phyloP scores from a whole-genome alignment of 805 yeast genomes.

The Monosporozyma servazzii region DNA sequence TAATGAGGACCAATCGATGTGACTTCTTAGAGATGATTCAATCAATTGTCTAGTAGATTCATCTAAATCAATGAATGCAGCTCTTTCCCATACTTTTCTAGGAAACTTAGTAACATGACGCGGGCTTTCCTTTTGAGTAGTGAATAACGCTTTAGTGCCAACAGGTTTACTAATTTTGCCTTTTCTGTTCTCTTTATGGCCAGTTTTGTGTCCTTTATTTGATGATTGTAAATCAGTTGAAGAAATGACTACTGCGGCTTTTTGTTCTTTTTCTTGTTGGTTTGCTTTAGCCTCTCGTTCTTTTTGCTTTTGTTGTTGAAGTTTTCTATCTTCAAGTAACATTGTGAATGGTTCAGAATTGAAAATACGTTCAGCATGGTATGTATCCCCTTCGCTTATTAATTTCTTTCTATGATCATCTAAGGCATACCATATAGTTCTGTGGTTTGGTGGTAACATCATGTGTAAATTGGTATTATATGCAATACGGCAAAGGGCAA shows the following conservation, averaged over 20 bases:
- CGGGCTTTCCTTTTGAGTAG: constrained; percentile 4
- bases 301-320: constrained; percentile 35
- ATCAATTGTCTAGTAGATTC: constrained; percentile 53
- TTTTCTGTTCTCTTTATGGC: neutral
- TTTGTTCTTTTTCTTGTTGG: constrained; percentile 42
- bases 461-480: constrained; percentile 75
- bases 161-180: neutral
- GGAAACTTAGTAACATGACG: constrained; percentile 26
- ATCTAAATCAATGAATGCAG: constrained; percentile 60
- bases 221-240: constrained; percentile 1
- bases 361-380: constrained; percentile 44
- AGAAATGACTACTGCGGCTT: constrained; percentile 39
- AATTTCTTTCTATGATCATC: constrained; percentile 50
- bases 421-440: constrained; percentile 65
- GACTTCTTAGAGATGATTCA: constrained; percentile 50
- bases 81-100: constrained; percentile 58
- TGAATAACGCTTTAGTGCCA: neutral
- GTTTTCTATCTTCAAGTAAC: constrained; percentile 46
- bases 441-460: constrained; percentile 79
- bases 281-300: constrained; percentile 39
- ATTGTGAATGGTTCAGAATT: constrained; percentile 71
- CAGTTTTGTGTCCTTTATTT: neutral
- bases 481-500: constrained; percentile 70
- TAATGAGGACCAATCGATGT: constrained; percentile 42
- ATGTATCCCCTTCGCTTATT: constrained; percentile 35